A percentile compares a stretch with the other conserved stretches of the same genome.
Conservation (phyloP, 176 grass and related monocot species). For the Alloteropsis semialata region DNA sequence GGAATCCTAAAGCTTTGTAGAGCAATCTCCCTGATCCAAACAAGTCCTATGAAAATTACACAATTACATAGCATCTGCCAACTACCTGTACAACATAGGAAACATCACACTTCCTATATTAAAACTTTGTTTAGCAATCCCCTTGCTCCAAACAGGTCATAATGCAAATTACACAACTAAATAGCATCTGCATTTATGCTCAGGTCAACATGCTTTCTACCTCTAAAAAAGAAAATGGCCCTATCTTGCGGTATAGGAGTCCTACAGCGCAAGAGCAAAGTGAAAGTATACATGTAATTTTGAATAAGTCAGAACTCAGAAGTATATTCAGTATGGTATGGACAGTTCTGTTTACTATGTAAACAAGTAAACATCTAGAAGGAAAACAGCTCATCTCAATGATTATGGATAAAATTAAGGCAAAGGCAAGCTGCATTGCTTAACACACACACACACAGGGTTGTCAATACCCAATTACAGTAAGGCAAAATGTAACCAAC, state of each 20-base stretch:
- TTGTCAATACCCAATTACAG: slow-evolving; percentile 38
- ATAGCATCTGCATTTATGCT: neutral
- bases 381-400: slow-evolving; percentile 21
- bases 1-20: neutral
- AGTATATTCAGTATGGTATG: too few species aligned
- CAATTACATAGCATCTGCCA: too few species aligned
- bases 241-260: too few species aligned
- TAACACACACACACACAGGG: slow-evolving; percentile 22
- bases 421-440: slow-evolving; percentile 37
- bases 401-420: slow-evolving; percentile 15
- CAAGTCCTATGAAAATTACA: too few species aligned
- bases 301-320: slow-evolving; percentile 9
- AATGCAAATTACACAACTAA: slow-evolving; percentile 15
- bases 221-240: neutral
- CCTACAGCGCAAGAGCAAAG: too few species aligned
- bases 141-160: neutral
- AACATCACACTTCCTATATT: too few species aligned
- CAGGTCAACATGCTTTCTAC: neutral
- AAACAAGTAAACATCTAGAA: slow-evolving; percentile 26
- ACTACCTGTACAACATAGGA: too few species aligned
- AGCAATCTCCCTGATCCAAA: too few species aligned
- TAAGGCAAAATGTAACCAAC: slow-evolving; percentile 36
- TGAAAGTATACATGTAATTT: neutral
- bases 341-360: neutral
- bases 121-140: too few species aligned